Evolutionary conservation across 2,329 filamentous ascomycete species (phyloP), one percentile per base, ranked within the genome.

Genomic region (Aspergillus jensenii): DNA sequence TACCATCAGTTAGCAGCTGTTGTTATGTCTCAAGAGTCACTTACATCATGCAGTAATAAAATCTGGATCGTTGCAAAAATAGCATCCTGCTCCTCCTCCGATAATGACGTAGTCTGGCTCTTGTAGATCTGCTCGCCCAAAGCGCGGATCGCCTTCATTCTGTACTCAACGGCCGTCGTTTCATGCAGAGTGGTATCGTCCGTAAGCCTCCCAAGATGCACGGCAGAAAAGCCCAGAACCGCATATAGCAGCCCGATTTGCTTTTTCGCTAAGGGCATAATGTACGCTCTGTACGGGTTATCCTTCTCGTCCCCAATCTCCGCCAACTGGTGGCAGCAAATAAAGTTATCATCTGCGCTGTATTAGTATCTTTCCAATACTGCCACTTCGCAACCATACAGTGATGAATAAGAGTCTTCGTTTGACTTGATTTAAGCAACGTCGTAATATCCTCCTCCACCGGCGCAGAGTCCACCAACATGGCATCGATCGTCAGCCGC

Each of bases 241-340:
- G 68, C 65, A 55, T 70, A 70, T 6, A 71, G 49, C 3, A 71
- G 27, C 4, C 67, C 65, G 5, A 69, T 63, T 39, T 70, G 67
- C 21, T 68, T 64, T 31, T 67, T 63, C 25, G 68, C 69, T 23
- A 71, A 52, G 2, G 69, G 67, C 9, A 71, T 50, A 19, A 71
- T 66, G 57, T 70, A 71, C 6, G 62, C 55, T 43, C 68, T 62
- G 52, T 71, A 71, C 2, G 69, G 68, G 21, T 71, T 71, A n/a
- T 68, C 61, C 3, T 37, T 46, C 5, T 52, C 53, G 35, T 63
- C 55, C 4, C 64, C 60, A 17, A 64, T 58, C 44, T 67, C 68
- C 0, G 69, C 68, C 8, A 71, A 66, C 45, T 71, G 69, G 56
- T 71, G 68, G 4, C 68, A 65, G 41, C 68, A 71, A 37, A 71